Evolutionary conservation across 805 yeast genomes (phyloP).

Genomic region (Wickerhamiella vanderwaltii): DNA sequence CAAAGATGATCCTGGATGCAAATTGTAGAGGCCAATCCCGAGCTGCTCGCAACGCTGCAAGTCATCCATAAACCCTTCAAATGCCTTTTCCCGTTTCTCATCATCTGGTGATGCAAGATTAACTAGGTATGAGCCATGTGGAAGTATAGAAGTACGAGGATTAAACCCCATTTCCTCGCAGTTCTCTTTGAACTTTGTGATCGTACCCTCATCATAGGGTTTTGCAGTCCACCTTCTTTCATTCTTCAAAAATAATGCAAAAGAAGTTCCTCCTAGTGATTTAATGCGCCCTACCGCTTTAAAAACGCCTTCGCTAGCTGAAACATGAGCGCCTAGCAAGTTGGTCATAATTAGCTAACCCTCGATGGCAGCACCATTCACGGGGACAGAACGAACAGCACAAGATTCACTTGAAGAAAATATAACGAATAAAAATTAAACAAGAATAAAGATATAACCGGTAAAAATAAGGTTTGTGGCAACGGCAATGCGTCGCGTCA

Average conservation of each 20-base stretch:
- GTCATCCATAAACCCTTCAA: conserved; percentile 72
- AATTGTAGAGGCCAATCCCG: conserved; percentile 74
- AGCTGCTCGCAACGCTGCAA: conserved; percentile 74
- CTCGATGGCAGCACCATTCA: too few species aligned
- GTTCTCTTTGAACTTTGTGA: conserved; percentile 46
- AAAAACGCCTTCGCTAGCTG: conserved; percentile 66
- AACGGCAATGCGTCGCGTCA: too few species aligned
- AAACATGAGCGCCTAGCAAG: conserved; percentile 83
- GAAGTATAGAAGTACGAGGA: conserved; percentile 48
- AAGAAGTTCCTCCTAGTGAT: conserved; percentile 56
- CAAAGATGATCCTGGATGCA: conserved; percentile 78
- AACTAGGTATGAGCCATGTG: conserved; percentile 91
- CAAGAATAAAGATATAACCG: too few species aligned
- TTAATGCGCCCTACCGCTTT: conserved; percentile 51
- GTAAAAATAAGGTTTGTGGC: too few species aligned
- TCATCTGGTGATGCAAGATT: conserved; percentile 83
- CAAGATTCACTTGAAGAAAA: too few species aligned
- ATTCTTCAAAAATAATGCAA: conserved; percentile 81
- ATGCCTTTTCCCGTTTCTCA: conserved; percentile 66
- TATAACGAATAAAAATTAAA: too few species aligned
- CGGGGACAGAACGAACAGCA: too few species aligned
- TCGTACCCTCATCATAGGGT: conserved; percentile 54
- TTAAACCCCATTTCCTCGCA: conserved; percentile 50
- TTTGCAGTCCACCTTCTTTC: conserved; percentile 91
- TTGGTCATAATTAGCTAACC: neutral